These are phyloP conservation scores for Modicella reniformis DNA, from an alignment of 371 early-diverging fungal species.

Conservation along the genomic window DNA sequence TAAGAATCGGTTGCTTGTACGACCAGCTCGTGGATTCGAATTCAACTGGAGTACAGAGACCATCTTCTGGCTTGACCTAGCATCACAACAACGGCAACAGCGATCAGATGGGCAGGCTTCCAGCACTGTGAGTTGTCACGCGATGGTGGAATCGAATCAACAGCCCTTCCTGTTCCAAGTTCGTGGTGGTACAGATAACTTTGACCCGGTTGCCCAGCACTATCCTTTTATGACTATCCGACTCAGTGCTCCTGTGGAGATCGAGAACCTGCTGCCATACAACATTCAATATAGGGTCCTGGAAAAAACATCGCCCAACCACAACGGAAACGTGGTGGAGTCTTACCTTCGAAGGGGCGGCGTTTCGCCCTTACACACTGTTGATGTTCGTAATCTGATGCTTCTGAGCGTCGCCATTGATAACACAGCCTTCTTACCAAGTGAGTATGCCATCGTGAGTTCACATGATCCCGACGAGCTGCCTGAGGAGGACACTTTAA, in stretches of 20 bases:
- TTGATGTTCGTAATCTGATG: constrained; percentile 86
- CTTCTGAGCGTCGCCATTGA: constrained; percentile 80
- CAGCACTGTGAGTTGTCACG: constrained; percentile 60
- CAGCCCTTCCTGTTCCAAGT: constrained; percentile 83
- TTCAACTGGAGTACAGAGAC: constrained; percentile 79
- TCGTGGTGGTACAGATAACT: constrained; percentile 61
- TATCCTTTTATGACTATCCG: constrained; percentile 88
- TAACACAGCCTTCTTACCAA: constrained; percentile 76
- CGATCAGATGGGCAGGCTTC: constrained; percentile 39
- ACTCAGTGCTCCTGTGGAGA: constrained; percentile 89
- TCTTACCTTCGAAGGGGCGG: constrained; percentile 78
- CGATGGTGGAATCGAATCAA: constrained; percentile 60
- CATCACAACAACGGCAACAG: constrained; percentile 33
- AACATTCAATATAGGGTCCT: constrained; percentile 77
- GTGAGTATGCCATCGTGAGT: constrained; percentile 89
- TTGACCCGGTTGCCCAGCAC: constrained; percentile 64
- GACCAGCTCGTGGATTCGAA: constrained; percentile 88
- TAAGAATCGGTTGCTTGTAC: constrained; percentile 77
- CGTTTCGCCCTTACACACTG: constrained; percentile 81
- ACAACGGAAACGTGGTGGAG: constrained; percentile 62
- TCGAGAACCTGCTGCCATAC: constrained; percentile 95
- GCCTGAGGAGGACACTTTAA: constrained; percentile 75
- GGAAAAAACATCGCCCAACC: constrained; percentile 76
- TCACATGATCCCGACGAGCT: constrained; percentile 77
- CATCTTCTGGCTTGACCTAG: constrained; percentile 73